phyloP scores from a whole-genome alignment of 2,329 filamentous ascomycete genomes.

The Balansia obtecta region DNA sequence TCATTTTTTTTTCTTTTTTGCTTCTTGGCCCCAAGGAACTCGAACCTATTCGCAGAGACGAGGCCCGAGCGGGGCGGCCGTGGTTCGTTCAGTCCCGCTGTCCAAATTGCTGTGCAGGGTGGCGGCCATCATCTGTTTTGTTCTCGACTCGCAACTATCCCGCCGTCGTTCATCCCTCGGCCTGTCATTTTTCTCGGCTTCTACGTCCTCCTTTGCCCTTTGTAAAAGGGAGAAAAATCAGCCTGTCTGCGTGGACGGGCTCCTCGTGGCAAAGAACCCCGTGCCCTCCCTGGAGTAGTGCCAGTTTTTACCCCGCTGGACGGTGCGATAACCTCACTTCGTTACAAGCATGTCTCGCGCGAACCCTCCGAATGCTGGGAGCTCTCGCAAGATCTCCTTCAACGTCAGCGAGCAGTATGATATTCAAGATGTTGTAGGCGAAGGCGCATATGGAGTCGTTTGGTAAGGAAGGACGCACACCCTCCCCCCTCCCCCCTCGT shows the following conservation, averaged over 20 bases:
- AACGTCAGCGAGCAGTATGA: constrained; percentile 99
- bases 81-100: constrained; percentile 2
- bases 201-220: too few species aligned
- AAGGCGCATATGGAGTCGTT: constrained; percentile 96
- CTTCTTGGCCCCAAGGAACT: neutral
- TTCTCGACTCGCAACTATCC: neutral
- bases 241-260: too few species aligned
- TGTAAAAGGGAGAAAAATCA: too few species aligned
- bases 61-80: constrained; percentile 7
- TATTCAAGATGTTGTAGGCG: constrained; percentile 97
- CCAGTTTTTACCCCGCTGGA: constrained; percentile 1
- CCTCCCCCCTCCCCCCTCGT: too few species aligned
- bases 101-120: constrained; percentile 4
- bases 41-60: neutral
- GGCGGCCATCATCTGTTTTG: neutral
- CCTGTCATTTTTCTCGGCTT: too few species aligned
- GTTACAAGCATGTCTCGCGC: constrained; percentile 40
- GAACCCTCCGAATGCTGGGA: constrained; percentile 43
- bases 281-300: neutral
- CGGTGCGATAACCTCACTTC: neutral
- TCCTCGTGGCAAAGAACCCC: too few species aligned
- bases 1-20: too few species aligned
- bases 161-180: constrained; percentile 1
- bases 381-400: constrained; percentile 93
- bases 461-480: constrained; percentile 52